Evolutionary conservation across 306 rosid species (phyloP), one percentile per base, ranked within the genome.

Genomic region (Spatholobus suberectus): DNA sequence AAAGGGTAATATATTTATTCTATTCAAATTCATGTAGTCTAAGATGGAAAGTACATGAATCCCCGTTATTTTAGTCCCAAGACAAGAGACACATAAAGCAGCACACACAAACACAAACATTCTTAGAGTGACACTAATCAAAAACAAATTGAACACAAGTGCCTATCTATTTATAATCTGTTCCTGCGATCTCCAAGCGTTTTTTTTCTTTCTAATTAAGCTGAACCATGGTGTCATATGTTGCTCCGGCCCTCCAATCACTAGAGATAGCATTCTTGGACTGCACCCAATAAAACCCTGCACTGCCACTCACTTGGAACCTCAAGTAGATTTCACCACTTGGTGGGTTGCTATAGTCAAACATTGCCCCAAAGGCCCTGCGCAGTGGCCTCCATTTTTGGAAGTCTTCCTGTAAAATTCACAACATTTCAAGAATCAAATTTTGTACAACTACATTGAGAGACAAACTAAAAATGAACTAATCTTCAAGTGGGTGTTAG

Each of bases 171-270:
- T 52, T 38, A 35, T 46, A 44, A 38, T 43, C 10, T 37, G 32
- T 49, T 61, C 68, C 51, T 1, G 11, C 6, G 5, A 57, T 83
- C 66, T 46, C n/a, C 27, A 78, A 12, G 70, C 59, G 24, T 1
- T 74, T 57, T 38, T n/a, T 13, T 15, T 1, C 4, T 46, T 35
- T 11, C 74, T 77, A 75, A 78, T 83, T 27, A 58, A 95, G 92
- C 84, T 91, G 91, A 90, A 91, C 68, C 44, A 58, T 6, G 5
- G 96, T 76, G 80, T 92, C 91, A 85, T 93, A 95, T 37, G 85
- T 83, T 32, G 81, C 83, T 43, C 98, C 97, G 4, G 87, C 87
- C 81, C 77, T 83, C 98, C 98, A 95, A 62, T 92, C 85, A 74
- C 76, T 59, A 15, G 98, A 94, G 47, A 95, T 86, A 76, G 66